Evolutionary conservation across 768 basidiomycete genomes (phyloP), one percentile per base, ranked within the genome.

Genomic region (Inosperma sp.): DNA sequence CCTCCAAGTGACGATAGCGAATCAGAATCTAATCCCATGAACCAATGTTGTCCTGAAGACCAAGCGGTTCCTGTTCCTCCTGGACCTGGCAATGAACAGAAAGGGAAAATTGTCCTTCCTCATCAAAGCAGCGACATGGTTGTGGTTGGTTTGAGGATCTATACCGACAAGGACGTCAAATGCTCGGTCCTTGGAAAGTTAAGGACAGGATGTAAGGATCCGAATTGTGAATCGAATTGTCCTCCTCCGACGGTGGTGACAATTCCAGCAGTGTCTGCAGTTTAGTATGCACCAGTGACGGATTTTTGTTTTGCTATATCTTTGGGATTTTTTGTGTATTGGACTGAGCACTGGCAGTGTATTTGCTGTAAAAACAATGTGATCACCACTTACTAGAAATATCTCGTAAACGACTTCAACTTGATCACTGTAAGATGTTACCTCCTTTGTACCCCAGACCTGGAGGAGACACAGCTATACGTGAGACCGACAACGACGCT

Each of bases 401-500:
- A 31, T n/a, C 30, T 31, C 8, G 30, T 8, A 31, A 31, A 31
- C n/a, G n/a, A n/a, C n/a, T n/a, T n/a, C n/a, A n/a, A n/a, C n/a
- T n/a, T n/a, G n/a, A n/a, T n/a, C n/a, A n/a, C n/a, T n/a, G n/a
- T n/a, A n/a, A n/a, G 21, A 63, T 60, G 61, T 52, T 59, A 29
- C 56, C 58, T 16, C 58, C 60, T 17, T 45, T 57, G n/a, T 46
- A 48, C 17, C 19, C 31, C 1, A 27, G 55, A 44, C 50, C 54
- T n/a, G 47, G 44, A 29, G 63, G 59, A 4, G 86, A 89, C 61
- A 72, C 74, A 22, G 72, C 86, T 19, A 75, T 88, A 47, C 85
- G 90, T 37, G 75, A 79, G 23, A 94, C 92, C 1, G 90, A 95
- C 67, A 74, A 76, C 22, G 92, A 94, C 61, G 92, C 93, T 0